Conservation (phyloP, 2,329 filamentous ascomycete genomes). For the Dothideomycetes sp. region DNA sequence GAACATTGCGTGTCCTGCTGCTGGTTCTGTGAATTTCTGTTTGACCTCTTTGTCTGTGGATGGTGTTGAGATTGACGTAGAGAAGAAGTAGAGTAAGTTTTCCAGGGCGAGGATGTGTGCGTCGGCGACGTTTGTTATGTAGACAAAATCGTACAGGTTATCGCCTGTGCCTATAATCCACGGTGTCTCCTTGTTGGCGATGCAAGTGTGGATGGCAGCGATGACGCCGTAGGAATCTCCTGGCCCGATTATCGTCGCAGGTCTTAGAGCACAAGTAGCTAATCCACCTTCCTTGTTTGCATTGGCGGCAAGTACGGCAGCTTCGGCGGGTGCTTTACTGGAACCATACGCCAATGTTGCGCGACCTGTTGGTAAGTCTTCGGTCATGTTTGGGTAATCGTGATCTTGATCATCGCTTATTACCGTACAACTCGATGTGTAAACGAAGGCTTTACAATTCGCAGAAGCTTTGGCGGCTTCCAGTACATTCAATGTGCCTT, state of each 20-base stretch:
- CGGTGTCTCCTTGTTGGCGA: constrained; percentile 57
- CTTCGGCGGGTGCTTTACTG: constrained; percentile 80
- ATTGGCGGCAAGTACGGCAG: constrained; percentile 69
- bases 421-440: constrained; percentile 82
- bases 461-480: constrained; percentile 55
- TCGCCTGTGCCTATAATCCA: constrained; percentile 71
- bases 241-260: constrained; percentile 84
- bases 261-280: constrained; percentile 71
- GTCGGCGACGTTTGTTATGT: constrained; percentile 61
- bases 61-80: neutral
- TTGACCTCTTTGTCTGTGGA: neutral
- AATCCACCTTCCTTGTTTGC: constrained; percentile 51
- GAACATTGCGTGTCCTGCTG: constrained; percentile 73
- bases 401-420: constrained; percentile 65
- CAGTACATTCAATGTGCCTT: constrained; percentile 71
- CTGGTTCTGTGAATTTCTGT: constrained; percentile 40
- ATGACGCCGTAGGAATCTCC: constrained; percentile 66
- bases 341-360: constrained; percentile 74
- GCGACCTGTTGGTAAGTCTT: constrained; percentile 67
- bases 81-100: constrained; percentile 50
- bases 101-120: constrained; percentile 74
- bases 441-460: constrained; percentile 74
- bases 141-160: constrained; percentile 64
- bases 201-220: constrained; percentile 63
- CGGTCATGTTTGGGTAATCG: constrained; percentile 77